Conservation (phyloP, 2,329 filamentous ascomycete genomes). For the Fusarium staphyleae region DNA sequence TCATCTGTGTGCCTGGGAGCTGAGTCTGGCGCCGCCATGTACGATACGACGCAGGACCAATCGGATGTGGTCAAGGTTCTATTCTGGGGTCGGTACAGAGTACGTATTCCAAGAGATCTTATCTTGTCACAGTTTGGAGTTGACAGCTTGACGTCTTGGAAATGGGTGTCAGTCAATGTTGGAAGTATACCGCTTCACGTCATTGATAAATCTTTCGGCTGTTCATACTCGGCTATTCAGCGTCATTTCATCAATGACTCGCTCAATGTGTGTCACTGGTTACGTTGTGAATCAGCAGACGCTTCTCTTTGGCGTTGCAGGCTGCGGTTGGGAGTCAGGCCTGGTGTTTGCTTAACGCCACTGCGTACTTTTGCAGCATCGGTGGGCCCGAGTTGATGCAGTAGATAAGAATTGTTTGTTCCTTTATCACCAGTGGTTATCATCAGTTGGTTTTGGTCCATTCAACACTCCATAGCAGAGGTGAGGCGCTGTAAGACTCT, state of each 20-base stretch:
- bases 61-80: not conserved
- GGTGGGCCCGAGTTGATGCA: no score
- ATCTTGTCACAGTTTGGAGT: not conserved
- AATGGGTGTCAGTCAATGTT: not conserved
- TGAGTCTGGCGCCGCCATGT: not conserved
- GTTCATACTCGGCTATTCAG: not conserved
- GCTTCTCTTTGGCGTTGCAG: not conserved
- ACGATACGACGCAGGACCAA: not conserved
- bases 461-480: no score
- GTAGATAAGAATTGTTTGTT: no score
- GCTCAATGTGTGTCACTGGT: not conserved
- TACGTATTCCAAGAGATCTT: not conserved
- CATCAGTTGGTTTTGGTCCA: no score
- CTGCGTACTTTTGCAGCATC: not conserved
- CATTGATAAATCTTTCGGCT: not conserved
- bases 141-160: not conserved
- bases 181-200: not conserved
- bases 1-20: conserved; percentile 1
- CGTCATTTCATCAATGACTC: not conserved
- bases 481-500: no score
- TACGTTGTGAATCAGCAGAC: no score
- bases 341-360: conserved; percentile 1
- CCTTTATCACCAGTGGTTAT: no score
- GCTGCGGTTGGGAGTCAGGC: not conserved
- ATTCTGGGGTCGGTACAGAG: conserved; percentile 2